These are phyloP conservation scores for Bondarzewia mesenterica DNA, from an alignment of 1,284 basidiomycete species.

Conservation along the genomic window DNA sequence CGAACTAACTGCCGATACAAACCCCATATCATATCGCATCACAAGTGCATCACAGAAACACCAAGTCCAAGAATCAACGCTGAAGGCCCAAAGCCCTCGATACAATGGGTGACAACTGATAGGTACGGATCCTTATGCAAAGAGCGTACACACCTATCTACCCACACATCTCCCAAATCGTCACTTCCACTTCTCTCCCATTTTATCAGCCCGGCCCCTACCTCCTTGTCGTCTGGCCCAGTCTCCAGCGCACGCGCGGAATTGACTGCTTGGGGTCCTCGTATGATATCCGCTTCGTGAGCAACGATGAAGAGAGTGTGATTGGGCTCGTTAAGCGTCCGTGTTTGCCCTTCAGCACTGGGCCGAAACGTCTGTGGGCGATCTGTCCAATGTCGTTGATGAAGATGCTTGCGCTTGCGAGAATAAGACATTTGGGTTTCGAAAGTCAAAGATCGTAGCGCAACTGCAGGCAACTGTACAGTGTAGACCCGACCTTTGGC, in stretches of 20 bases:
- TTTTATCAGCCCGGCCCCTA: slow-evolving; percentile 37
- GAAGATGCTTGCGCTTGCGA: not conserved
- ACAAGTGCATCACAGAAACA: no score
- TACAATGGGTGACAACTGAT: no score
- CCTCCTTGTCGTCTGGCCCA: slow-evolving; percentile 9
- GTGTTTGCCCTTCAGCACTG: not conserved
- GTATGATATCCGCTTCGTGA: slow-evolving; percentile 58
- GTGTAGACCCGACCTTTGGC: no score
- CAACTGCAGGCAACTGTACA: no score
- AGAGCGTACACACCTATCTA: slow-evolving; percentile 51
- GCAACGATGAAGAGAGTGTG: slow-evolving; percentile 46
- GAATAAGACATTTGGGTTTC: not conserved
- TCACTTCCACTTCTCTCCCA: slow-evolving; percentile 22
- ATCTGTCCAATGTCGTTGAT: not conserved
- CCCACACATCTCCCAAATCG: slow-evolving; percentile 28
- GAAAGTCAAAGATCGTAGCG: no score
- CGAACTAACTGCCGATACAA: not conserved
- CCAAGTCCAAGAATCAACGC: no score
- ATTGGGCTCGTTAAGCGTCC: slow-evolving; percentile 12
- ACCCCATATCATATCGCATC: no score
- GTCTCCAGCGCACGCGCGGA: slow-evolving; percentile 41
- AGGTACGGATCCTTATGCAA: no score
- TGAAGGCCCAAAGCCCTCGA: no score
- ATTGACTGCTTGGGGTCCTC: slow-evolving; percentile 34
- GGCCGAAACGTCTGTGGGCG: not conserved